Evolutionary conservation across 2,329 filamentous ascomycete genomes (phyloP).

Genomic region (Trichoderma sp.): DNA sequence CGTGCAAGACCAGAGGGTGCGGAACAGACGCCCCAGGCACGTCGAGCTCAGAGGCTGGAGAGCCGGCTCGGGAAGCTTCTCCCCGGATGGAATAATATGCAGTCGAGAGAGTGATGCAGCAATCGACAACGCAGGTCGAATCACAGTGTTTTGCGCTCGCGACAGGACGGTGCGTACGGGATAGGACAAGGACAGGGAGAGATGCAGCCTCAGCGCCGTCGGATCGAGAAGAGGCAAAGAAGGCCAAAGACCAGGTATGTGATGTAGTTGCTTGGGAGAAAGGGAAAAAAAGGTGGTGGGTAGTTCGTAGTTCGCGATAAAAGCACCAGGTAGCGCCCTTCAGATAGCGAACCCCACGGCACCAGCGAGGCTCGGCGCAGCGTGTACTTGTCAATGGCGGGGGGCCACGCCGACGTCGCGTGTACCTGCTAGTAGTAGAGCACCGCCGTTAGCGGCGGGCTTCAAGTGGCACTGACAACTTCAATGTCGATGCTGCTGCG

Average conservation of each 20-base stretch:
- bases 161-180: not conserved
- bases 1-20: conserved; percentile 9
- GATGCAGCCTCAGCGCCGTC: conserved; percentile 3
- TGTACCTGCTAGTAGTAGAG: conserved; percentile 2
- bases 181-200: conserved; percentile 1
- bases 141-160: not conserved
- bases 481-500: not conserved
- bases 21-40: conserved; percentile 2
- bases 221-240: not conserved
- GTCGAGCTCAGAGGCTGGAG: conserved; percentile 1
- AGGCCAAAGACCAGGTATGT: not conserved
- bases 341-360: conserved; percentile 6
- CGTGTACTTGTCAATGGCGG: conserved; percentile 9
- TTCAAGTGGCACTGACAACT: conserved; percentile 8
- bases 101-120: not conserved
- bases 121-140: not conserved
- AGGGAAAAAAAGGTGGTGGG: conserved; percentile 12
- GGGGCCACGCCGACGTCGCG: not conserved
- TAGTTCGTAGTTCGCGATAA: conserved; percentile 12
- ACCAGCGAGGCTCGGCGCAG: conserved; percentile 18
- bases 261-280: not conserved
- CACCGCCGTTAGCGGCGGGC: not conserved
- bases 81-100: conserved; percentile 7
- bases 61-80: conserved; percentile 18
- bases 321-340: not conserved